These are phyloP conservation scores for Cystoisospora suis DNA, from an alignment of 169 alveolate species.

Conservation along the genomic window DNA sequence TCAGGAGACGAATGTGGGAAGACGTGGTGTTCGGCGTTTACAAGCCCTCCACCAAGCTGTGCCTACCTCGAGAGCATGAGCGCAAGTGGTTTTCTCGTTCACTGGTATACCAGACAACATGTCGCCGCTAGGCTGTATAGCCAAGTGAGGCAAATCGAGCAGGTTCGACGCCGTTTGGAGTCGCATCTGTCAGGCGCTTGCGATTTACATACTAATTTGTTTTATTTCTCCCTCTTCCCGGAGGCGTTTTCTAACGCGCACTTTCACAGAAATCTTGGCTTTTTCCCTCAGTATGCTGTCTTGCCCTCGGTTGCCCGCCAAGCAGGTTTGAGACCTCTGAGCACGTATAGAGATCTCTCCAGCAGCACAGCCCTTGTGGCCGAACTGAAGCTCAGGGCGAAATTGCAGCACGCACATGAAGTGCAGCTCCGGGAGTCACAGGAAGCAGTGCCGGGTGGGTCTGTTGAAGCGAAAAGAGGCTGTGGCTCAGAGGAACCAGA, in stretches of 20 bases:
- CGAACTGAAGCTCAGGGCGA: not conserved
- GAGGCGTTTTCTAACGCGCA: not conserved
- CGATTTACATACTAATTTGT: conserved; percentile 9
- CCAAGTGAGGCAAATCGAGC: not conserved
- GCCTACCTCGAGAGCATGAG: not conserved
- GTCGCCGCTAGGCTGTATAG: not conserved
- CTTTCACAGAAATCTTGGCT: not conserved
- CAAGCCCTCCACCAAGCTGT: not conserved
- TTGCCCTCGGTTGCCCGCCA: not conserved
- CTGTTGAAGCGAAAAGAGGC: not conserved
- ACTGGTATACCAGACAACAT: conserved; percentile 16
- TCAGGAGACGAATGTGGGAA: too few species aligned
- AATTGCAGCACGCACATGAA: not conserved
- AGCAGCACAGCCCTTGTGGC: not conserved
- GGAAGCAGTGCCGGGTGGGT: not conserved
- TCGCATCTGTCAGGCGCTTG: not conserved
- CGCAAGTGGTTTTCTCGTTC: not conserved
- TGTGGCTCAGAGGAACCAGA: too few species aligned
- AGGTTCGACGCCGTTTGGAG: not conserved
- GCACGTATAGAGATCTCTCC: not conserved
- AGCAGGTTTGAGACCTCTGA: conserved; percentile 1
- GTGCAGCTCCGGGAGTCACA: not conserved
- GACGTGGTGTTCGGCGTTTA: too few species aligned
- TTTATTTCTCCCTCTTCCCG: conserved; percentile 14
- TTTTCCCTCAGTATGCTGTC: conserved; percentile 20